Evolutionary conservation across 148 eudicot species (phyloP), one percentile per base, ranked within the genome.

Genomic region (Tetragonia tetragonoides): DNA sequence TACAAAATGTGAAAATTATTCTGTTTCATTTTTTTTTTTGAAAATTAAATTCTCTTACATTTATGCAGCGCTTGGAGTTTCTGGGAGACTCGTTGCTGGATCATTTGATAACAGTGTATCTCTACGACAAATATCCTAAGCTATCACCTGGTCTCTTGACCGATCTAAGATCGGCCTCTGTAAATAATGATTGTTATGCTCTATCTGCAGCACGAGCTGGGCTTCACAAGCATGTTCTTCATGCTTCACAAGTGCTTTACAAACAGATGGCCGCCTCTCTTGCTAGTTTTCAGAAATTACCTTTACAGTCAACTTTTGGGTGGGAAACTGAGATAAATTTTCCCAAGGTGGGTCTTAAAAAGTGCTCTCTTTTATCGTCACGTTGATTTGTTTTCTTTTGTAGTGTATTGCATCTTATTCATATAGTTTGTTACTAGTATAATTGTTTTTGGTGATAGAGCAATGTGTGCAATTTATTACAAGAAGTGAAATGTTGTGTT

Each of bases 61-160:
- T 66, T 68, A 5, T 84, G 69, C 90, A 95, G 98, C 90, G 97
- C 47, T 78, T 95, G 74, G 98, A 95, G 75, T 95, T 88, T 84
- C 94, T 95, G 49, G 98, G 98, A 47, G 98, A 95, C 71, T 79
- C 97, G 0, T 93, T 92, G 47, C 78, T 95, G 74, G 98, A 95
- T 73, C 89, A 88, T 78, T 61, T 92, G 5, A 87, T 95, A 49
- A 95, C 98, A 2, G 10, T 83, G 42, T 88, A 95, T 59, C 79
- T 95, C 10, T 91, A 87, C 73, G 15, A 46, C 3, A 84, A 84
- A 81, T 78, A 95, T 72, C 97, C 94, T 10, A 89, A 90, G 57
- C 69, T 92, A 75, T 87, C 98, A 20, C 98, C 98, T 34, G 96
- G 97, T 1, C 75, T 88, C 39, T 78, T 95, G 44, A 95, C 98